Conservation (phyloP, 2,329 filamentous ascomycete genomes). For the Claviceps sp. region DNA sequence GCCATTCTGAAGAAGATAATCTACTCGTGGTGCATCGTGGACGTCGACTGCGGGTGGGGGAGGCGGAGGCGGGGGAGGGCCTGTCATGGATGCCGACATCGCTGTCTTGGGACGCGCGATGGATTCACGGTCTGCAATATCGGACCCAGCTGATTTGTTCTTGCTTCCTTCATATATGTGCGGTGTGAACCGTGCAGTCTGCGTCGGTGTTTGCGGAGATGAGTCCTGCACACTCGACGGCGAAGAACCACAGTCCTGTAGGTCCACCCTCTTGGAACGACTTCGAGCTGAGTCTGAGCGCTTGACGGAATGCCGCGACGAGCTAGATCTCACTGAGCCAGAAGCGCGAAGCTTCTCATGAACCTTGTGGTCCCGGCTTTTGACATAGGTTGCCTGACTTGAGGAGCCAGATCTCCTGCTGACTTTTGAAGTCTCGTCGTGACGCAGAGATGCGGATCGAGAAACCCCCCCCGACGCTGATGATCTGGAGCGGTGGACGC, state of each 20-base stretch:
- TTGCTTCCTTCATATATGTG: slow-evolving; percentile 27
- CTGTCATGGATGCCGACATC: slow-evolving; percentile 21
- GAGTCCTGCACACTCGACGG: slow-evolving; percentile 38
- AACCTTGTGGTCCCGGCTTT: slow-evolving; percentile 20
- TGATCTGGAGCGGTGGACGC: slow-evolving; percentile 26
- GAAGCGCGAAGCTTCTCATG: slow-evolving; percentile 24
- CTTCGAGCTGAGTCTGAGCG: slow-evolving; percentile 26
- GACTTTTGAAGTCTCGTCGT: slow-evolving; percentile 37
- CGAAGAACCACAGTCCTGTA: slow-evolving; percentile 29
- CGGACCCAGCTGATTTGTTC: slow-evolving; percentile 19
- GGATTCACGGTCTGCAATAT: slow-evolving; percentile 21
- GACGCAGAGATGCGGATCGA: slow-evolving; percentile 27
- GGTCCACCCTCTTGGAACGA: slow-evolving; percentile 21
- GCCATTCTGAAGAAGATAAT: slow-evolving; percentile 84
- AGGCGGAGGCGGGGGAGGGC: slow-evolving; percentile 31
- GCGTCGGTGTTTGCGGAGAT: slow-evolving; percentile 48
- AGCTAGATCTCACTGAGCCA: slow-evolving; percentile 21
- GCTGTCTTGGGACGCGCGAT: slow-evolving; percentile 23
- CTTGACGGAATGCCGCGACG: slow-evolving; percentile 21
- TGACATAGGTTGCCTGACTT: slow-evolving; percentile 43
- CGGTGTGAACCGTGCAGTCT: slow-evolving; percentile 36
- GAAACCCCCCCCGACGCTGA: slow-evolving; percentile 30
- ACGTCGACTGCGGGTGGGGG: slow-evolving; percentile 55
- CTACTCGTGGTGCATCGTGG: slow-evolving; percentile 66
- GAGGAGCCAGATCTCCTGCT: slow-evolving; percentile 42